Evolutionary conservation across 257 asterid genomes (phyloP), one percentile per base, ranked within the genome.

Genomic region (Voacanga thouarsii): DNA sequence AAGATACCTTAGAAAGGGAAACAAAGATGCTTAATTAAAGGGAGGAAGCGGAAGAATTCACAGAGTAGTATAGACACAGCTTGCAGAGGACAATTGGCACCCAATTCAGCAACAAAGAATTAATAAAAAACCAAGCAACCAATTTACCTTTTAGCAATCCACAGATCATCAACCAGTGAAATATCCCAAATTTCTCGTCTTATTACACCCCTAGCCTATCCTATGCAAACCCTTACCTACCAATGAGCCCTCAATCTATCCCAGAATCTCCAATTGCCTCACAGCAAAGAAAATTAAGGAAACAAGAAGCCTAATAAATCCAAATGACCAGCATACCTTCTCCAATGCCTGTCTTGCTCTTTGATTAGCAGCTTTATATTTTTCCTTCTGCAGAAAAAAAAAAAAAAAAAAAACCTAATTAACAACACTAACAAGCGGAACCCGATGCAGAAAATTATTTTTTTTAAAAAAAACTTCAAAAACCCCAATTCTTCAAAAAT

Each of bases 301-400:
- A 28, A 61, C 1, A 26, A 63, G 44, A 28, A 63, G 5, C 41
- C 39, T 26, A 63, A 63, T 28, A 12, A 37, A 4, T 23, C 23
- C 16, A 57, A 39, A 70, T 12, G 26, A n/a, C 28, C 55, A 74
- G 44, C 66, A 75, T 87, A 94, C 99, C 96, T 81, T 90, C 78
- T 95, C 99, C 74, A 92, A 88, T 68, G 96, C 92, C 80, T 90
- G 98, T 81, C 89, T 93, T 28, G 99, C 99, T 79, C 97, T 86
- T 61, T 95, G 96, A 79, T 92, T 95, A 67, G 94, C 94, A 75
- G 89, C 93, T 85, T 89, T 91, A 77, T 89, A 84, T 63, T 91
- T 95, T 28, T 95, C 98, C 88, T 88, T 91, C 99, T 92, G 85
- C 79, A 44, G 76, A 19, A 49, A 80, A 53, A 43, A 70, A 43